These are phyloP conservation scores for Vitis riparia DNA, from an alignment of 164 flowering plant genomes.

Conservation along the genomic window DNA sequence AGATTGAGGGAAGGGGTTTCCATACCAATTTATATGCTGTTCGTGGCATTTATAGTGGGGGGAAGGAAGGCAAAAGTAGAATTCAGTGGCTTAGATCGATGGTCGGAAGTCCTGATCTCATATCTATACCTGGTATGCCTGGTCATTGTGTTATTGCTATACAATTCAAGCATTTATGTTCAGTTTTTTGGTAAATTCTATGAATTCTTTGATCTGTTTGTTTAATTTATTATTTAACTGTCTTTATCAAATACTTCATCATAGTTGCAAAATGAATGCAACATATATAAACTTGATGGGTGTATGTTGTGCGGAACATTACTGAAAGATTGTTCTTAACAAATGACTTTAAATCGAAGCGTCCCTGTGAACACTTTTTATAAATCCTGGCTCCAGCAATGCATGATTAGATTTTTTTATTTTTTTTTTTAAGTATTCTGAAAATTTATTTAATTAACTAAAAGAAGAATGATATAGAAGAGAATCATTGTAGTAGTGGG, in stretches of 20 bases:
- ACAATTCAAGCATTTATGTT: neutral
- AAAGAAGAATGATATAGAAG: no score
- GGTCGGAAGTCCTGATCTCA: constrained; percentile 99
- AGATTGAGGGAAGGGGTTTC: constrained; percentile 95
- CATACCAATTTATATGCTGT: constrained; percentile 97
- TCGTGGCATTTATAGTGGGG: constrained; percentile 87
- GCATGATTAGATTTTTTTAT: no score
- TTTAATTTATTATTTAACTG: neutral
- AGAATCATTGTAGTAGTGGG: no score
- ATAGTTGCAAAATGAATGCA: no score
- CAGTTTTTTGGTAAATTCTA: neutral
- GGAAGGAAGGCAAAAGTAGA: constrained; percentile 96
- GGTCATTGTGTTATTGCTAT: neutral
- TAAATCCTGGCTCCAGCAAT: no score
- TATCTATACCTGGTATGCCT: constrained; percentile 78
- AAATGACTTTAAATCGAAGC: no score
- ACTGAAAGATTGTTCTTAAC: no score
- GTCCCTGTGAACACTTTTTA: no score
- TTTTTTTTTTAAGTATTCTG: no score
- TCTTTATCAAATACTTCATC: neutral
- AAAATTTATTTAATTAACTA: no score
- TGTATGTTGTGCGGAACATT: no score
- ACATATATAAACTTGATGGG: no score
- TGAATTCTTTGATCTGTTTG: neutral
- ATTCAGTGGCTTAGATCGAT: constrained; percentile 98